Evolutionary conservation across 2,329 filamentous ascomycete genomes (phyloP).

Genomic region (Ophiocordyceps robertsii): DNA sequence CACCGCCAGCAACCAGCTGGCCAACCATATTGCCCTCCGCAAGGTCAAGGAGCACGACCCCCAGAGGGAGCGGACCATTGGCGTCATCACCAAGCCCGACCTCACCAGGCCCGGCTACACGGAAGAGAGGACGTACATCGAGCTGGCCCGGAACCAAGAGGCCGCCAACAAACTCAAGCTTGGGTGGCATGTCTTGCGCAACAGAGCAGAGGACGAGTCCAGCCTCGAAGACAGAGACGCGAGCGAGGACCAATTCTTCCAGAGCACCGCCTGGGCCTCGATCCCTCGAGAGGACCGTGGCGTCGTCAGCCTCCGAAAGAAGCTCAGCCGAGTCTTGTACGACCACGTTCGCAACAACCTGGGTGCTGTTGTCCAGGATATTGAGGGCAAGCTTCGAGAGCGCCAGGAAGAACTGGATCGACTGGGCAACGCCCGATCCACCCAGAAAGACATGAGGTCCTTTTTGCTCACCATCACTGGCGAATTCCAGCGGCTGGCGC

Average conservation of each 20-base stretch:
- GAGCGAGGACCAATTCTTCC: slow-evolving; percentile 18
- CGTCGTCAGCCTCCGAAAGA: slow-evolving; percentile 17
- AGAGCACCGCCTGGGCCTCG: slow-evolving; percentile 11
- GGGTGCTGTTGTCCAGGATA: slow-evolving; percentile 13
- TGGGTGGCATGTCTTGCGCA: slow-evolving; percentile 42
- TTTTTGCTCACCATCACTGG: slow-evolving; percentile 22
- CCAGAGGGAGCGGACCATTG: slow-evolving; percentile 32
- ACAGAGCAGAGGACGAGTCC: slow-evolving; percentile 22
- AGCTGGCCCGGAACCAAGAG: slow-evolving; percentile 15
- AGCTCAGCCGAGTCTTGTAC: slow-evolving; percentile 18
- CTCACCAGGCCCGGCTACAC: slow-evolving; percentile 19
- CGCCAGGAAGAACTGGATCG: slow-evolving; percentile 7
- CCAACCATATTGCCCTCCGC: slow-evolving; percentile 36
- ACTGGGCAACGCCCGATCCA: slow-evolving; percentile 10
- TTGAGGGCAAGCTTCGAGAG: slow-evolving; percentile 10
- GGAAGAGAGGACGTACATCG: slow-evolving; percentile 24
- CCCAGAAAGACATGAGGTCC: slow-evolving; percentile 11
- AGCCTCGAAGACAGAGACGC: slow-evolving; percentile 12
- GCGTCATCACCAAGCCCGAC: slow-evolving; percentile 45
- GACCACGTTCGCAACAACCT: slow-evolving; percentile 13
- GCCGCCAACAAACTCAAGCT: slow-evolving; percentile 16
- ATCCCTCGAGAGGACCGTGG: slow-evolving; percentile 17
- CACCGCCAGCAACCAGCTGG: slow-evolving; percentile 32
- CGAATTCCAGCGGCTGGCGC: slow-evolving; percentile 18
- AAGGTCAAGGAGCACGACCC: slow-evolving; percentile 28